A percentile compares a stretch with the other conserved stretches of the same genome.
These are phyloP conservation scores for Debaryomyces sp. DNA, from an alignment of 1,139 yeast species.

Conservation along the genomic window DNA sequence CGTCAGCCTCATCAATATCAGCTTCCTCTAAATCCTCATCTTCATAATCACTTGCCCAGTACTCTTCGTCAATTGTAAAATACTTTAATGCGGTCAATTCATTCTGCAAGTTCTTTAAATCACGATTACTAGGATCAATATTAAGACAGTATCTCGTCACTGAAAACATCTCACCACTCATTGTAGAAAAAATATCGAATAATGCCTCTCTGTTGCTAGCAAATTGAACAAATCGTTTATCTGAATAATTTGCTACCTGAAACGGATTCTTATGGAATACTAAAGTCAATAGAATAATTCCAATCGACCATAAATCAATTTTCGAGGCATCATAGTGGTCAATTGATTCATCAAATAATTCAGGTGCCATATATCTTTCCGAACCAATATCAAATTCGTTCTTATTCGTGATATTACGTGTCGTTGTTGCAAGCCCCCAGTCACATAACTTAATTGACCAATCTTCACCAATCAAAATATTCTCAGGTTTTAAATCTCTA, in stretches of 20 bases:
- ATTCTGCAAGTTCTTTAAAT: slow-evolving; percentile 56
- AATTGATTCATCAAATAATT: slow-evolving; percentile 65
- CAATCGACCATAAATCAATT: slow-evolving; percentile 93
- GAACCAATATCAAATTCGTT: slow-evolving; percentile 89
- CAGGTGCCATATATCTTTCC: slow-evolving; percentile 98
- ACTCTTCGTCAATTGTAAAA: slow-evolving; percentile 86
- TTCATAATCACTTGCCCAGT: slow-evolving; percentile 49
- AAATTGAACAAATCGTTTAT: slow-evolving; percentile 84
- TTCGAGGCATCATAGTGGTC: slow-evolving; percentile 79
- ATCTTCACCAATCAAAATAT: slow-evolving; percentile 76
- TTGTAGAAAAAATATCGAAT: slow-evolving; percentile 88
- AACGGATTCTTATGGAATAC: slow-evolving; percentile 93
- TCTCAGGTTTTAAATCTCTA: slow-evolving; percentile 90
- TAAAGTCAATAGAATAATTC: slow-evolving; percentile 80
- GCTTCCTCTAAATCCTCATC: slow-evolving; percentile 42
- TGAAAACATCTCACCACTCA: slow-evolving; percentile 85
- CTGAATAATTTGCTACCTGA: slow-evolving; percentile 78
- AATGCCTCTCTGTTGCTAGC: slow-evolving; percentile 86
- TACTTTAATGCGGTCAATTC: slow-evolving; percentile 64
- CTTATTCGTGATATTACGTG: slow-evolving; percentile 49
- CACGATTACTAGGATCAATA: slow-evolving; percentile 86
- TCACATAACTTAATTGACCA: slow-evolving; percentile 84
- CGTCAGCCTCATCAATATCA: slow-evolving; percentile 22
- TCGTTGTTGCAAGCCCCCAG: slow-evolving; percentile 88
- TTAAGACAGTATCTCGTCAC: slow-evolving; percentile 79